Conservation (phyloP, 768 basidiomycete species). For the Boletellus emodensis region DNA sequence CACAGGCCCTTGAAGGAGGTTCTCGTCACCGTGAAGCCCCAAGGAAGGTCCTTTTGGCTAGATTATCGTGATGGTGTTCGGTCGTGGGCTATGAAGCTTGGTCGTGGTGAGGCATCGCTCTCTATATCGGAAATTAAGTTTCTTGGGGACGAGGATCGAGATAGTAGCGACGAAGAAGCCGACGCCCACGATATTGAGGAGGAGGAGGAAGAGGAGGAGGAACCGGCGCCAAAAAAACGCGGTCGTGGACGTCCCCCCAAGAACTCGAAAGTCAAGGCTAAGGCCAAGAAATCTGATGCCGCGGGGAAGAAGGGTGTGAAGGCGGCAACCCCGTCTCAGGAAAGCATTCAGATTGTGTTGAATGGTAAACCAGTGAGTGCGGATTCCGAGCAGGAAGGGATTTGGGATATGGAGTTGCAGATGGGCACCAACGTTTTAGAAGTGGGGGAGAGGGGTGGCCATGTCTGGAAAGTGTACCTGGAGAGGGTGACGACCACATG, state of each 20-base stretch:
- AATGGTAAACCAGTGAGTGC: slow-evolving; percentile 53
- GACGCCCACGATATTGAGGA: slow-evolving; percentile 40
- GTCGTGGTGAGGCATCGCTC: slow-evolving; percentile 52
- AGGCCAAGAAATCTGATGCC: slow-evolving; percentile 30
- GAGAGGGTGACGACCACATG: slow-evolving; percentile 37
- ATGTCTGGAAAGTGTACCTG: slow-evolving; percentile 68
- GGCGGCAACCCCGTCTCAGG: slow-evolving; percentile 33
- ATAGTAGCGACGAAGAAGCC: slow-evolving; percentile 54
- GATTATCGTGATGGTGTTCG: slow-evolving; percentile 70
- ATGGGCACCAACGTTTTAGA: slow-evolving; percentile 63
- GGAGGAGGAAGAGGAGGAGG: slow-evolving; percentile 16
- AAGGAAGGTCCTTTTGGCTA: slow-evolving; percentile 52
- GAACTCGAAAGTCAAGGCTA: slow-evolving; percentile 31
- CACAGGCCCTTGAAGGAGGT: slow-evolving; percentile 50
- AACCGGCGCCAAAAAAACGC: slow-evolving; percentile 38
- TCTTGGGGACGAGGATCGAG: slow-evolving; percentile 54
- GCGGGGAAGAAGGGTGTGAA: slow-evolving; percentile 46
- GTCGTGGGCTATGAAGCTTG: slow-evolving; percentile 66
- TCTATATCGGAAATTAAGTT: slow-evolving; percentile 53
- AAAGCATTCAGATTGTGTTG: slow-evolving; percentile 59
- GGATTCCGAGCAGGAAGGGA: slow-evolving; percentile 41
- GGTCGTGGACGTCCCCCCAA: slow-evolving; percentile 35
- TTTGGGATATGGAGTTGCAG: slow-evolving; percentile 62
- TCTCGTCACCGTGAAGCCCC: slow-evolving; percentile 54
- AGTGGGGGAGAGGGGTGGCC: slow-evolving; percentile 66